These are phyloP conservation scores for Calycina herbarum DNA, from an alignment of 2,329 filamentous ascomycete genomes.

Conservation along the genomic window DNA sequence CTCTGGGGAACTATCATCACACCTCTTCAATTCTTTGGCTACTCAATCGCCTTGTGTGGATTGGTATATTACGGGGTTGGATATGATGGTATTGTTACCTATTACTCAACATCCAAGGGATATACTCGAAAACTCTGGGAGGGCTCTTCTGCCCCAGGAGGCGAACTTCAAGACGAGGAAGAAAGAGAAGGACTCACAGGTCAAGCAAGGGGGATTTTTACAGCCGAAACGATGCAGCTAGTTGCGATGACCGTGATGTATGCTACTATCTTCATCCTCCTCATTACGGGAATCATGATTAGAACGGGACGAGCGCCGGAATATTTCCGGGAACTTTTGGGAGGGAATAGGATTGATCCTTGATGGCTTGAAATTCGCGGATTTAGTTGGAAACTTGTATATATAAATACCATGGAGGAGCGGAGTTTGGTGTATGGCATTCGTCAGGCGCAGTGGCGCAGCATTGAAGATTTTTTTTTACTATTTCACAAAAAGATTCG, in stretches of 20 bases:
- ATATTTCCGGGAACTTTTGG: not conserved
- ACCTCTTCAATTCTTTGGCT: constrained; percentile 77
- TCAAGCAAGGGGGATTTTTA: not conserved
- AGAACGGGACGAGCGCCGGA: not conserved
- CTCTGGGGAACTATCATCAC: constrained; percentile 77
- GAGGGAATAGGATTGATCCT: not conserved
- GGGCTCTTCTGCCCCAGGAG: not conserved
- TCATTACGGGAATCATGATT: constrained; percentile 5
- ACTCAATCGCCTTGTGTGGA: constrained; percentile 73
- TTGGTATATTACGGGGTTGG: constrained; percentile 67
- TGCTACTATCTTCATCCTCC: constrained; percentile 7
- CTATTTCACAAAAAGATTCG: too few relatives aligned
- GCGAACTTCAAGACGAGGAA: not conserved
- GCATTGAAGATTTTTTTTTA: too few relatives aligned
- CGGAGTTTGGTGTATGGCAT: too few relatives aligned
- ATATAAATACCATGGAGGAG: too few relatives aligned
- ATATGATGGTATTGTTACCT: constrained; percentile 22
- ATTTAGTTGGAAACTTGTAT: too few relatives aligned
- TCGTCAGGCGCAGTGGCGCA: too few relatives aligned
- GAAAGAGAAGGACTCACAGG: not conserved
- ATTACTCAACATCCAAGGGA: constrained; percentile 8
- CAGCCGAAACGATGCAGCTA: not conserved
- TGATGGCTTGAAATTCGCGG: not conserved
- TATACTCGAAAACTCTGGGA: constrained; percentile 16
- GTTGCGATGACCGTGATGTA: constrained; percentile 4